Evolutionary conservation across 306 rosid species (phyloP).

Genomic region (Heteromeles arbutifolia): DNA sequence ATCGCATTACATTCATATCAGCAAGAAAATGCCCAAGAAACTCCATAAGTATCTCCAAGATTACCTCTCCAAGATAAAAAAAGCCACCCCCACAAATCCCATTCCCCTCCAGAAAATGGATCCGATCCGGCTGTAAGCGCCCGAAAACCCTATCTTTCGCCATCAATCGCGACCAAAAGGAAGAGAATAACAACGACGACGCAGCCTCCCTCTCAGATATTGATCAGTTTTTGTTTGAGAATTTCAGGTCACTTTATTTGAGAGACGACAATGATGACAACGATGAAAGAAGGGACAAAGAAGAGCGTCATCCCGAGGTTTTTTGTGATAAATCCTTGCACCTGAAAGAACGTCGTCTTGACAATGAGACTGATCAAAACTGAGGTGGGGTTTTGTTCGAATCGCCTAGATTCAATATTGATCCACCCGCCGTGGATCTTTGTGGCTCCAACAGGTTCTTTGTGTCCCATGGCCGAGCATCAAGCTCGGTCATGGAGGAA

Average conservation of each 20-base stretch:
- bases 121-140: conserved; percentile 45
- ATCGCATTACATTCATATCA: neutral
- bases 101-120: conserved; percentile 50
- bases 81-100: conserved; percentile 21
- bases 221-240: conserved; percentile 66
- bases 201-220: conserved; percentile 60
- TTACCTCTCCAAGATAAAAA: conserved; percentile 47
- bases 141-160: conserved; percentile 58
- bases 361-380: neutral
- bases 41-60: conserved; percentile 38
- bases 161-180: conserved; percentile 15
- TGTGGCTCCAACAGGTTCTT: conserved; percentile 45
- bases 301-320: neutral
- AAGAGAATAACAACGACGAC: conserved; percentile 8
- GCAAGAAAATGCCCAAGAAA: conserved; percentile 46
- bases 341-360: neutral
- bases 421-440: conserved; percentile 27
- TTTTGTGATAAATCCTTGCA: conserved; percentile 2
- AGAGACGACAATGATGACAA: conserved; percentile 23
- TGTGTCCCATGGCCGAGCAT: conserved; percentile 23
- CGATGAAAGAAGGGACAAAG: neutral
- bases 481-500: conserved; percentile 41
- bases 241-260: conserved; percentile 55
- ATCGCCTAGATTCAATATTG: conserved; percentile 25
- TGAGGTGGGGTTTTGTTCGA: conserved; percentile 23